Conservation (phyloP, 257 asterid species). For the Solanum rostratum region DNA sequence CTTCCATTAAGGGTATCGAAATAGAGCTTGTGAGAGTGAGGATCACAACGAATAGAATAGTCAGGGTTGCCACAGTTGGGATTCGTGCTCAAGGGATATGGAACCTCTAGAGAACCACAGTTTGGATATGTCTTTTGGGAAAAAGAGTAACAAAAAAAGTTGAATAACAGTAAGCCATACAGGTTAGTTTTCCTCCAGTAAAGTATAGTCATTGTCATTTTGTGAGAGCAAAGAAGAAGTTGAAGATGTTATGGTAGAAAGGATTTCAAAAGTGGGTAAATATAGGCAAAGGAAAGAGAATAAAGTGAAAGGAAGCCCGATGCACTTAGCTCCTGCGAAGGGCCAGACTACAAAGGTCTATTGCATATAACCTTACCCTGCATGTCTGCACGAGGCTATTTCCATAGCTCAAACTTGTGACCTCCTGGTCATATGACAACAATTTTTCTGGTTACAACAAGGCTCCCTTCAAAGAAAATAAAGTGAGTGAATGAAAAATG, state of each 20-base stretch:
- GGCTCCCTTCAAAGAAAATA: conserved; percentile 3
- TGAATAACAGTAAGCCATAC: conserved; percentile 6
- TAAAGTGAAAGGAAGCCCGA: conserved; percentile 4
- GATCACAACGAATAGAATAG: conserved; percentile 27
- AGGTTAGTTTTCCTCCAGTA: neutral
- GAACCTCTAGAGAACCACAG: conserved; percentile 26
- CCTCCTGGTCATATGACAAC: too few species aligned
- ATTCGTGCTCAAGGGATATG: conserved; percentile 32
- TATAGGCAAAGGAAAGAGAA: conserved; percentile 19
- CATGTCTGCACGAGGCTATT: too few species aligned
- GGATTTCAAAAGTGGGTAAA: conserved; percentile 4
- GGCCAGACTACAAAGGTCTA: too few species aligned
- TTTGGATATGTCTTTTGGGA: conserved; percentile 27
- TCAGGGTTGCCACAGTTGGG: conserved; percentile 21
- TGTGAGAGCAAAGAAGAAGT: neutral
- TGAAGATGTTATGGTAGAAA: neutral
- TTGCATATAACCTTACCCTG: too few species aligned
- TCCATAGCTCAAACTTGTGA: too few species aligned
- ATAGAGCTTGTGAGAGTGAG: conserved; percentile 21
- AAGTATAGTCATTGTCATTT: conserved; percentile 6
- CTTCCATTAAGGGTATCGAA: conserved; percentile 33
- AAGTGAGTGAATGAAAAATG: conserved; percentile 11
- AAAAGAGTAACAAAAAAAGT: conserved; percentile 4
- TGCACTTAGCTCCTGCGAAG: too few species aligned
- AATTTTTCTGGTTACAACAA: too few species aligned